Evolutionary conservation across 345 rosid genomes (phyloP), one percentile per base, ranked within the genome.

Genomic region (Clarkia xantiana): DNA sequence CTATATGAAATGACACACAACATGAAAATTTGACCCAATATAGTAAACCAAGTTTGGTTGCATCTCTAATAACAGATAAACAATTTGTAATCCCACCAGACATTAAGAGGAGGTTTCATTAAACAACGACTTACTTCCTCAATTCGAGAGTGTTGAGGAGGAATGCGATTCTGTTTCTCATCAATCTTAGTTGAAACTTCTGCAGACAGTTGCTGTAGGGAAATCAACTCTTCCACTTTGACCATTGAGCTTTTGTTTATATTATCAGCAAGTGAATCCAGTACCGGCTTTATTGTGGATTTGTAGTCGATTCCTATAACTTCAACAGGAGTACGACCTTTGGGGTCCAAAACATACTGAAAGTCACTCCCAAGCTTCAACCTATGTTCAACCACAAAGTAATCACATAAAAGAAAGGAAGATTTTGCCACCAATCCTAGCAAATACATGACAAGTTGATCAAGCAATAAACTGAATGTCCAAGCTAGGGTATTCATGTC

Each of bases 241-340:
- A 19, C 71, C 70, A 60, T 48, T 29, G 77, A 74, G 62, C 67
- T 67, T 66, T 56, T 75, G 61, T 80, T 90, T 46, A 71, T 58
- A 0, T 66, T 75, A 18, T 77, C 76, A 4, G 68, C 59, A 43
- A 65, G 60, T 18, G 75, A 72, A 57, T 67, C 68, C 10, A 90
- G 76, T 48, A 71, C 80, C 25, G 75, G 82, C 74, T 81, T 86
- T 38, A 86, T 63, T 18, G 60, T 57, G 19, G 72, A 64, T 57
- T 81, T 90, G 63, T 83, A 76, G 59, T 83, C 96, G 49, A 86
- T 54, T 23, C 97, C 95, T 82, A 82, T 72, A 38, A 90, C 80
- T 63, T 81, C 82, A 54, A 69, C 67, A 56, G 80, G 77, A 8
- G 67, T 60, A 52, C 76, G 61, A 9, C 88, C 97, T 18, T 68